Base-by-base conservation (phyloP, 306 rosid species). In the Ormosia semicastrata region DNA sequence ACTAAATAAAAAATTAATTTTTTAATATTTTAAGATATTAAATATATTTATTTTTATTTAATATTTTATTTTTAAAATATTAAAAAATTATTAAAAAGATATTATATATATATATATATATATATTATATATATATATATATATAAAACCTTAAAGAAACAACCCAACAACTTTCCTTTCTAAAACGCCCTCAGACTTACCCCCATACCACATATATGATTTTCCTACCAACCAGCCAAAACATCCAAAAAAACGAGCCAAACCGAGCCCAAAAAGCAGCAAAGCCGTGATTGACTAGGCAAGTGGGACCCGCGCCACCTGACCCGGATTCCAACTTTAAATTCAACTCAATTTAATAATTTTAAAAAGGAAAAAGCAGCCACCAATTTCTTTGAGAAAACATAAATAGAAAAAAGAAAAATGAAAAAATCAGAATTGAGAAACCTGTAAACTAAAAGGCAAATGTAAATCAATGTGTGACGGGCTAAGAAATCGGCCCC, bases 261-360 rank as follows among this genome's bases (percentile, higher is more conserved):
- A 83, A 85, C 85, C 80, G 56, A 80, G 68, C 68, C 29, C 30
- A 73, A 66, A 15, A 47, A 73, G 80, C 76, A 70, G 15, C 50
- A 65, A 68, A 84, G 84, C 89, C 88, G 89, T 76, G 90, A 91
- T 75, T 90, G 93, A 89, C 87, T 71, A 82, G 47, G 86, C 66
- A 2, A 14, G 76, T 73, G 89, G 93, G 92, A 6, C 76, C 90
- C 83, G 37, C 85, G 54, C 81, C 76, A 66, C 39, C 83, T 82
- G 85, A 73, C 81, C 97, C 98, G 97, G 98, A 92, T 84, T 82
- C 84, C 70, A 89, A 86, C 11, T 49, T 73, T 36, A 10, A 73
- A 89, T 94, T 83, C 84, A 92, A 87, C 78, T 43, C 39, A 56
- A 78, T 89, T 89, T 83, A 85, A 82, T 82, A 43, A 46, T 79